These are phyloP conservation scores for Aspergillus tanneri DNA, from an alignment of 2,329 filamentous ascomycete species.

Conservation along the genomic window DNA sequence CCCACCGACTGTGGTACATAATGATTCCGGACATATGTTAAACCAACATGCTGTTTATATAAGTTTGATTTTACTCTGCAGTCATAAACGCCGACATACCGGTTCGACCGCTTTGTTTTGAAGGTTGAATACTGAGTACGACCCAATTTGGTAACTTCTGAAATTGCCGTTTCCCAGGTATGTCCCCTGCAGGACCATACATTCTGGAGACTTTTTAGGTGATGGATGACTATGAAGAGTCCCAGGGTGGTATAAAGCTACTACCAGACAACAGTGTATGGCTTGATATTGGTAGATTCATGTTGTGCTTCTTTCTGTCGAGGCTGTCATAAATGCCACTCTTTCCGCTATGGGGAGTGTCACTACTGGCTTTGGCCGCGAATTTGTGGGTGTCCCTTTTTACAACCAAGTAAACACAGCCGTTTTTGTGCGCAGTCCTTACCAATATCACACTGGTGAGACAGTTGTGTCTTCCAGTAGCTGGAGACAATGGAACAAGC, in stretches of 20 bases:
- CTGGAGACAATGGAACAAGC: not conserved
- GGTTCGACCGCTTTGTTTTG: not conserved
- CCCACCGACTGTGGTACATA: not conserved
- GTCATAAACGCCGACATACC: too few species aligned
- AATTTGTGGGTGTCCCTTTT: not conserved
- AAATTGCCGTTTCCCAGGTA: conserved; percentile 1
- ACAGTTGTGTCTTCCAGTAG: not conserved
- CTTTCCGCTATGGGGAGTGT: too few species aligned
- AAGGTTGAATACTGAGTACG: too few species aligned
- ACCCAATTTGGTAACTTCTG: not conserved
- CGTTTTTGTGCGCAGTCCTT: not conserved
- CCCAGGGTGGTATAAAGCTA: not conserved
- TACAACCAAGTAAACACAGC: not conserved
- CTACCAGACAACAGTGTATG: not conserved
- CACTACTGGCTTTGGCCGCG: not conserved
- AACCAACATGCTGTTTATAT: not conserved
- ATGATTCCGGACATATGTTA: not conserved
- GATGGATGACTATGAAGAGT: not conserved
- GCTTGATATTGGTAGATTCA: conserved; percentile 12
- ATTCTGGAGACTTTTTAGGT: not conserved
- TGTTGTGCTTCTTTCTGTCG: not conserved
- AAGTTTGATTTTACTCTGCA: too few species aligned
- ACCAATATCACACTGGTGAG: not conserved
- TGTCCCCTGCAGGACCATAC: conserved; percentile 1
- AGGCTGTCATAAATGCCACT: too few species aligned